Base-by-base conservation (phyloP, 305 asterid genomes). In the Plantago coronopus region DNA sequence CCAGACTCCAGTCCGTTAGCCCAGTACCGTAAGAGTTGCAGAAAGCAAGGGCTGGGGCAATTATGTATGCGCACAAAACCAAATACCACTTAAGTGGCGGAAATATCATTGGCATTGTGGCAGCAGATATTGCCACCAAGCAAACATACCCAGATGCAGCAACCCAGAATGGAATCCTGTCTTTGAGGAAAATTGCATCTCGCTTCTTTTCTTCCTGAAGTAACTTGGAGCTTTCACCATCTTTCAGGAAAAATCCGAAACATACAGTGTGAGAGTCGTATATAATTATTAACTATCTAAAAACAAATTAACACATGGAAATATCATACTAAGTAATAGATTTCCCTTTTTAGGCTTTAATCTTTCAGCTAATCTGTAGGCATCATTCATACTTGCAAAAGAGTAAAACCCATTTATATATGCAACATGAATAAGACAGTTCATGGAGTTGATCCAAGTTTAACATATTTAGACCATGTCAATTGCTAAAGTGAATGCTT, bases 21-120 rank as follows among this genome's bases (percentile, higher is more conserved):
- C 96, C 98, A 42, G 90, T 69, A 57, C 98, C 98, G 16, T 91
- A 91, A 17, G 96, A 88, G 72, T 91, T 91, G 85, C 95, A 91
- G 85, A 91, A 88, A 68, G 98, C 96, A 54, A 91, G 90, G 55
- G 96, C 98, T 50, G 98, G 98, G 71, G 98, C 98, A 59, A 91
- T 65, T 50, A 91, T 31, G 74, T 91, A 91, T 12, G 95, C 77
- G 63, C 95, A 91, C 57, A 91, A 95, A 67, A 91, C 98, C 27
- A 88, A 69, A 63, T 91, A 91, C 98, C 98, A 91, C 67, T 88
- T 91, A 16, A 88, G 81, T 25, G 98, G 91, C 13, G 98, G 96
- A 68, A 91, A 91, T 17, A 91, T 83, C 64, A 81, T 66, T 25
- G 96, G 98, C 74, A 91, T 84, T 48, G 84, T 61, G 29, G 82